A percentile compares a stretch with the other conserved stretches of the same genome.
Conservation (phyloP, 164 flowering plant species). For the Nymphaea thermarum region DNA sequence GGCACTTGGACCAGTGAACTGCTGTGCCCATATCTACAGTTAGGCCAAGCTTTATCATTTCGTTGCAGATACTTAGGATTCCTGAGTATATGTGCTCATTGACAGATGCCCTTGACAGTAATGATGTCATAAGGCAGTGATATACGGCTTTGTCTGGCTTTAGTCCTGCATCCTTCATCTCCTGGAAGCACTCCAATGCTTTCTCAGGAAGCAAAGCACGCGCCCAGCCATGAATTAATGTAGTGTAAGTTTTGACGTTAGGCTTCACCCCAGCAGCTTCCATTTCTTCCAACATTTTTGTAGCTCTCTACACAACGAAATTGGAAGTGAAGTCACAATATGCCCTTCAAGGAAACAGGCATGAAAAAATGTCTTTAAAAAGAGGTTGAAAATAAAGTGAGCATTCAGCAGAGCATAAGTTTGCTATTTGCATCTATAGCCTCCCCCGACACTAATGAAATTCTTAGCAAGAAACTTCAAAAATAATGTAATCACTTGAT, state of each 20-base stretch:
- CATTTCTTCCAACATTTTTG: constrained; percentile 65
- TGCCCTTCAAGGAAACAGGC: too few species aligned
- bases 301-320: constrained; percentile 51
- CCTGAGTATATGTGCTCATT: constrained; percentile 62
- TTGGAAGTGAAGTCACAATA: too few species aligned
- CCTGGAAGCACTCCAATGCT: constrained; percentile 69
- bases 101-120: constrained; percentile 68
- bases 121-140: constrained; percentile 84
- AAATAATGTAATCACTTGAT: too few species aligned
- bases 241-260: constrained; percentile 82
- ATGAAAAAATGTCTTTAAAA: too few species aligned
- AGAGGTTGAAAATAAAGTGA: too few species aligned
- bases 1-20: constrained; percentile 81
- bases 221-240: constrained; percentile 95
- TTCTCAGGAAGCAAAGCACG: constrained; percentile 89
- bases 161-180: constrained; percentile 68
- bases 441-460: too few species aligned
- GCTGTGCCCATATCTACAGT: constrained; percentile 94
- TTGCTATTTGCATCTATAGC: too few species aligned
- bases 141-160: constrained; percentile 88
- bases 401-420: too few species aligned
- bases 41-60: constrained; percentile 60
- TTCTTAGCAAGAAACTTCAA: too few species aligned
- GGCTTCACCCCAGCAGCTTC: constrained; percentile 62
- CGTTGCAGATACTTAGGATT: constrained; percentile 39